Percentiles rank a stretch among this genome's conserved stretches.
Evolutionary conservation across 2,329 filamentous ascomycete species (phyloP).

Genomic region (Hypoxylon rubiginosum): DNA sequence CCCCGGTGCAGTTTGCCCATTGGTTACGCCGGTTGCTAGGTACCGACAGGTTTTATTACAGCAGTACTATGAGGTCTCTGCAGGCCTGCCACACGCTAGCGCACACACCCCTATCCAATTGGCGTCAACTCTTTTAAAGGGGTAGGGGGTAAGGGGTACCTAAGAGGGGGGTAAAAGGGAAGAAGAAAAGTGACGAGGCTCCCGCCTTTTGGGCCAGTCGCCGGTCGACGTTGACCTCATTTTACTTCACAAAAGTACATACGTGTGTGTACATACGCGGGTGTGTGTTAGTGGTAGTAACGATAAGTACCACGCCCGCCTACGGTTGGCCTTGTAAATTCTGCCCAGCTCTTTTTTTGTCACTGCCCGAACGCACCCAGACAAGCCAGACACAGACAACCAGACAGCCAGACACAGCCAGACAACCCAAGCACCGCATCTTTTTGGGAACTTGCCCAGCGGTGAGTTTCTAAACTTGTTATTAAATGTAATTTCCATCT

Average conservation of each 20-base stretch:
- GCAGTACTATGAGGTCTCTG: constrained; percentile 1
- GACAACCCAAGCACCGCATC: neutral
- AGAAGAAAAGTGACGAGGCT: constrained; percentile 25
- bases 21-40: constrained; percentile 20
- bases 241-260: neutral
- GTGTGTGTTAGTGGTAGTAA: neutral
- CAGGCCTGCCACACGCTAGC: constrained; percentile 28
- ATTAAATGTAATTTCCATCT: constrained; percentile 29
- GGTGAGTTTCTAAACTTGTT: constrained; percentile 5
- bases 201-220: constrained; percentile 20
- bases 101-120: constrained; percentile 25
- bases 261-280: neutral
- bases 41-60: constrained; percentile 18
- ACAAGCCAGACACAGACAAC: no score
- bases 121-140: constrained; percentile 4
- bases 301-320: neutral
- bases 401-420: no score
- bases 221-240: constrained; percentile 8
- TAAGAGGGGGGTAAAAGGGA: constrained; percentile 3
- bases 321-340: neutral
- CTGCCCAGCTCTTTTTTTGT: constrained; percentile 10
- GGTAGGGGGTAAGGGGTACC: constrained; percentile 6
- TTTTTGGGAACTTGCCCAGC: no score
- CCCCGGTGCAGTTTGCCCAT: constrained; percentile 20
- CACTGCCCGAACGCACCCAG: constrained; percentile 27